phyloP scores from a whole-genome alignment of 2,329 filamentous ascomycete genomes.

The Aurifilum marmelostoma region DNA sequence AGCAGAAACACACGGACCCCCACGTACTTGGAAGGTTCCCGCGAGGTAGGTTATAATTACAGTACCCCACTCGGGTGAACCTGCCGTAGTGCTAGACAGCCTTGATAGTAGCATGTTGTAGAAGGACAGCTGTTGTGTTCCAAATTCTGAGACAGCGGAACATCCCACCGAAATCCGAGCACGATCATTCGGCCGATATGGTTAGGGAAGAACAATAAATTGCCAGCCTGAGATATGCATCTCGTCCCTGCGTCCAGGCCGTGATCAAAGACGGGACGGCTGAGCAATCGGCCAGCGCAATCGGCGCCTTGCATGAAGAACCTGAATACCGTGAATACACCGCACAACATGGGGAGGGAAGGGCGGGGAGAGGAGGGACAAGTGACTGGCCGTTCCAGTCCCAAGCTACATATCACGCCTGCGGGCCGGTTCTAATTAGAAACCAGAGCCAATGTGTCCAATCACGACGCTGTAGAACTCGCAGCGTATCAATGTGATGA shows the following conservation, averaged over 20 bases:
- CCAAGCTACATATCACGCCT: not conserved
- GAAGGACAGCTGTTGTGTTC: not conserved
- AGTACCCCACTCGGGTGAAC: not conserved
- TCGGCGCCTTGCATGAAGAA: not conserved
- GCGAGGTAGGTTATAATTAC: not conserved
- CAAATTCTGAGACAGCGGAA: conserved; percentile 8
- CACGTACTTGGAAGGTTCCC: not conserved
- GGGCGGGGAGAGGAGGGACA: not conserved
- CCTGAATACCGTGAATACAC: not conserved
- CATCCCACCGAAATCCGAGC: not conserved
- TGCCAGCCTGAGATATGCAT: not conserved
- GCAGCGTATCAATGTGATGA: not conserved
- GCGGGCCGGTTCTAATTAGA: not conserved
- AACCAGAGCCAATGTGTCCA: not conserved
- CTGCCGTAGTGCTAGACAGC: not conserved
- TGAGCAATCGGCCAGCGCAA: not conserved
- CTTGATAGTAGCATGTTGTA: not conserved
- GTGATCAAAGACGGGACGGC: not conserved
- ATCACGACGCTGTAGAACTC: not conserved
- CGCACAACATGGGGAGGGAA: too few species aligned
- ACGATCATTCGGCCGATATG: not conserved
- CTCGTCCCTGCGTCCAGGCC: conserved; percentile 1
- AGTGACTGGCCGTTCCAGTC: not conserved
- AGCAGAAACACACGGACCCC: not conserved
- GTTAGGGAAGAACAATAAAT: not conserved